Percentiles rank a stretch among this genome's conserved stretches.
These are phyloP conservation scores for Tetrahymena thermophila DNA, from an alignment of 73 alveolate genomes.

Conservation along the genomic window DNA sequence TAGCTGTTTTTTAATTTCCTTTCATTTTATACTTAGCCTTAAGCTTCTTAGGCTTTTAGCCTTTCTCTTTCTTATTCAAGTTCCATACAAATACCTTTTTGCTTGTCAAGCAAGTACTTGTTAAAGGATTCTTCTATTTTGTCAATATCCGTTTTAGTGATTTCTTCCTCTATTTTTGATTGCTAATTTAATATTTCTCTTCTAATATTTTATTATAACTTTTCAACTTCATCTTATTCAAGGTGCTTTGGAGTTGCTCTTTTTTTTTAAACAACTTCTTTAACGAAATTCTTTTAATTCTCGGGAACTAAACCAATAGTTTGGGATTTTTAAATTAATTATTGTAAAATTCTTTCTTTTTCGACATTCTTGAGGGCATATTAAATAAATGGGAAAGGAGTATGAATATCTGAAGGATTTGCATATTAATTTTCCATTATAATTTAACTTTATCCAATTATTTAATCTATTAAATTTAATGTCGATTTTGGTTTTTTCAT, in stretches of 20 bases:
- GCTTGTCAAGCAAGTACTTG: background rate
- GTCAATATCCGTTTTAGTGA: background rate
- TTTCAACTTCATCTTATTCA: background rate
- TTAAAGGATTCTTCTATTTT: background rate
- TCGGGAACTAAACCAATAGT: background rate
- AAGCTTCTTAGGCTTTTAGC: background rate
- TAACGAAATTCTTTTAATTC: background rate
- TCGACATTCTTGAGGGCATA: background rate
- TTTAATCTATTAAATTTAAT: background rate
- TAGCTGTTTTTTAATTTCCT: background rate
- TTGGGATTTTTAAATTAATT: background rate
- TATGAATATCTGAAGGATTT: background rate
- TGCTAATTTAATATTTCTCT: background rate
- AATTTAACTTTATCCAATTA: background rate
- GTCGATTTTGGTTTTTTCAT: background rate
- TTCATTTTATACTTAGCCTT: background rate
- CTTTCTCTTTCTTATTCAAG: background rate
- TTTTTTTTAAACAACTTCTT: background rate
- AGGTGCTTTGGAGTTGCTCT: background rate
- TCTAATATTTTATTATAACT: background rate
- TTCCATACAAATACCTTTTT: background rate
- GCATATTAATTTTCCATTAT: background rate
- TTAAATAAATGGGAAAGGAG: background rate
- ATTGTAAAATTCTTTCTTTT: background rate
- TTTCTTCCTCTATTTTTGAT: background rate